Conservation (phyloP, 208 protist genomes). For the Willaertia magna region DNA sequence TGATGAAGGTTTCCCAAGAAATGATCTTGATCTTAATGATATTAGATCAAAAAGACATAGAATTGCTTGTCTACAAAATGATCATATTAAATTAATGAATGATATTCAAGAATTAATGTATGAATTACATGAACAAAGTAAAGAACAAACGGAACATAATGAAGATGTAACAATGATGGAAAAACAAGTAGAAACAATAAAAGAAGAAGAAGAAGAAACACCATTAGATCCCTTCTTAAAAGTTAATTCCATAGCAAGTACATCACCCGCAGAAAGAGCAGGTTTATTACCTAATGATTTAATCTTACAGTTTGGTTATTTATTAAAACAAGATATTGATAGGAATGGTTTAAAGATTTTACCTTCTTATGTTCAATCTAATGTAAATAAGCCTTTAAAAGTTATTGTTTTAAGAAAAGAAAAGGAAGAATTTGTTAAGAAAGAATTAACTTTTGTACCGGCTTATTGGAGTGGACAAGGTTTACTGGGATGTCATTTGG, state of each 20-base stretch:
- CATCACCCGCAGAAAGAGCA: not conserved
- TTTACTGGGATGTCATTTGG: not conserved
- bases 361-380: not conserved
- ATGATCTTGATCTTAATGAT: not conserved
- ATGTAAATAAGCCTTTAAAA: not conserved
- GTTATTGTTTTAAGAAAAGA: not conserved
- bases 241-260: not conserved
- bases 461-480: not conserved
- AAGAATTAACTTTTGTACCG: not conserved
- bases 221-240: not conserved
- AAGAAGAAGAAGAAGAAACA: not conserved
- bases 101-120: not conserved
- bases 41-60: not conserved
- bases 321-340: not conserved
- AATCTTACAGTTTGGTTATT: not conserved
- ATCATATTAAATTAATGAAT: not conserved
- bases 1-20: not conserved
- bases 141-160: not conserved
- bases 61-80: not conserved
- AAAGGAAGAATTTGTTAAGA: not conserved
- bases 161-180: not conserved
- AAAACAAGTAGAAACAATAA: not conserved
- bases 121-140: not conserved
- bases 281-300: not conserved
- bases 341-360: not conserved